phyloP scores from a whole-genome alignment of 2,329 filamentous ascomycete species.

The Beauveria sp. region DNA sequence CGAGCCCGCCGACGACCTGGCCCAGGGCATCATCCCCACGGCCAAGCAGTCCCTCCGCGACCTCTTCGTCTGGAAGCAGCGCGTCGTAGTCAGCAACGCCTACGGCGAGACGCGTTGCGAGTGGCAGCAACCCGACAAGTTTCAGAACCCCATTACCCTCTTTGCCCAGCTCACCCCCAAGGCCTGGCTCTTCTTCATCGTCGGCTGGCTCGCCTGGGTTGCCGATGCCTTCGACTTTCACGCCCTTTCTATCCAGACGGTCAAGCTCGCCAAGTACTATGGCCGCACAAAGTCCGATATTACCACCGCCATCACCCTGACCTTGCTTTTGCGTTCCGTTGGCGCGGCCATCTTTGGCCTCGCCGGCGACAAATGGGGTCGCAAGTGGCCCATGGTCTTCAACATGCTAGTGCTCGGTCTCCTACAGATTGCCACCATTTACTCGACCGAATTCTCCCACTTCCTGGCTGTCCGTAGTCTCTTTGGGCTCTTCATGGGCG shows the following conservation, averaged over 20 bases:
- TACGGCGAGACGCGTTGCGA: conserved; percentile 58
- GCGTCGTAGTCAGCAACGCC: conserved; percentile 58
- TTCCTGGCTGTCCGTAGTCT: conserved; percentile 68
- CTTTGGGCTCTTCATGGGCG: conserved; percentile 75
- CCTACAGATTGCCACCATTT: conserved; percentile 69
- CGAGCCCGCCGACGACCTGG: conserved; percentile 57
- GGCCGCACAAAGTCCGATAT: conserved; percentile 54
- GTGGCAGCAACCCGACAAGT: conserved; percentile 59
- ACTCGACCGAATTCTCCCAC: conserved; percentile 61
- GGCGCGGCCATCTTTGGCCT: conserved; percentile 72
- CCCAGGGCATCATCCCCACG: conserved; percentile 56
- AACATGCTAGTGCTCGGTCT: conserved; percentile 68
- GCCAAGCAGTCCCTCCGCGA: conserved; percentile 57
- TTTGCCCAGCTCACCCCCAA: conserved; percentile 54
- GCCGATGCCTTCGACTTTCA: conserved; percentile 83
- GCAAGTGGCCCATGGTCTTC: conserved; percentile 76
- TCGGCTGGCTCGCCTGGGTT: conserved; percentile 69
- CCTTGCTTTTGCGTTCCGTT: conserved; percentile 64
- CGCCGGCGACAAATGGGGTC: conserved; percentile 69
- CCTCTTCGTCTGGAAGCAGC: conserved; percentile 67
- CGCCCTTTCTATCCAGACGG: conserved; percentile 69
- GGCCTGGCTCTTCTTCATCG: conserved; percentile 70
- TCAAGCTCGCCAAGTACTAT: conserved; percentile 54
- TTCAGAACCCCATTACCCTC: conserved; percentile 64
- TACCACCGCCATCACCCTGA: conserved; percentile 67